A percentile compares a stretch with the other conserved stretches of the same genome.
Conservation (phyloP, 2,329 filamentous ascomycete species). For the Macrophomina tecta region DNA sequence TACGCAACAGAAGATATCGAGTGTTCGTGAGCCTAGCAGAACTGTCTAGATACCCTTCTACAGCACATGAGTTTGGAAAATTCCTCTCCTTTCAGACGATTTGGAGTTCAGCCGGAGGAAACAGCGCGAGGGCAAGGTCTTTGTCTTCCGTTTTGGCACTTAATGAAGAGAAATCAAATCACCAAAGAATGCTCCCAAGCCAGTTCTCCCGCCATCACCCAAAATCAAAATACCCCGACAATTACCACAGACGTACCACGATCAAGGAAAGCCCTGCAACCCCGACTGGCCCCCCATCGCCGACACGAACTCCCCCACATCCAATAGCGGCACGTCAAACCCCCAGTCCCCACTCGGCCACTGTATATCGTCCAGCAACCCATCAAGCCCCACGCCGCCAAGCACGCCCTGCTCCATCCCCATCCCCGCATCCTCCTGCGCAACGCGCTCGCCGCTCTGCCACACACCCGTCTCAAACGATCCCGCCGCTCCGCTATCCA, state of each 20-base stretch:
- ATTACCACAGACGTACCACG: not conserved
- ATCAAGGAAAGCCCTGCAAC: not conserved
- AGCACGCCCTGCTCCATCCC: not conserved
- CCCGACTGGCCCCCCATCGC: not conserved
- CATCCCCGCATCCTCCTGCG: not conserved
- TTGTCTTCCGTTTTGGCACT: no score
- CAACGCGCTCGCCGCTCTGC: not conserved
- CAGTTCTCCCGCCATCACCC: no score
- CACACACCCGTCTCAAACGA: no score
- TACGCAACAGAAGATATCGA: not conserved
- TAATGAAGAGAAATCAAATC: no score
- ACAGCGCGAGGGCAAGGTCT: no score
- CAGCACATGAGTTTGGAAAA: no score
- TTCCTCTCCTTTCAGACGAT: no score
- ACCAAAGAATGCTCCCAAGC: no score
- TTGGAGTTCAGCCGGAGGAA: no score
- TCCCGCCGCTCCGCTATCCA: no score
- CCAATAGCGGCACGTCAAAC: not conserved
- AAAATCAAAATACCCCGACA: no score
- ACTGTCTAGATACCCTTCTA: not conserved
- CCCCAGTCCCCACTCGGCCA: slow-evolving; percentile 16
- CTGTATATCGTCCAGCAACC: not conserved
- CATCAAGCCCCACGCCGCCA: not conserved
- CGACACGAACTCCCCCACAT: slow-evolving; percentile 13
- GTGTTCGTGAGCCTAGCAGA: not conserved